These are phyloP conservation scores for Sporothrix protearum DNA, from an alignment of 2,329 filamentous ascomycete genomes.

Conservation along the genomic window DNA sequence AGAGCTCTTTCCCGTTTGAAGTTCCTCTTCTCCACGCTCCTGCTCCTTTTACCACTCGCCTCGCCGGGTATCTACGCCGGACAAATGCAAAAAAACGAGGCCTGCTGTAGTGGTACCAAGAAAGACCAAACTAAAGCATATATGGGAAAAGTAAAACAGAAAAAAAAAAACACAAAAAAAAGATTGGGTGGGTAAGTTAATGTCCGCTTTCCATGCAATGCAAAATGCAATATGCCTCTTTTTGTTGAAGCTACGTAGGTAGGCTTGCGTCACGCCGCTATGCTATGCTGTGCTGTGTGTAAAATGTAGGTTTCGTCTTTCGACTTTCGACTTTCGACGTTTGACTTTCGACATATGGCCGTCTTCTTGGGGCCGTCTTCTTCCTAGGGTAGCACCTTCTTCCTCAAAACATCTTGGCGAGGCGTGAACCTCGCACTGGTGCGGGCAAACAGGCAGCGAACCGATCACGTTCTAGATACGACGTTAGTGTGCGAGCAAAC, in stretches of 20 bases:
- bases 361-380: too few species aligned
- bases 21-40: neutral
- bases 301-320: neutral
- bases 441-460: conserved; percentile 54
- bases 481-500: conserved; percentile 7
- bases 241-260: neutral
- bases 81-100: conserved; percentile 8
- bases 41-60: neutral
- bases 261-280: neutral
- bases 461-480: conserved; percentile 51
- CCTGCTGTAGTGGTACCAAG: neutral
- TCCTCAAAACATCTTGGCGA: conserved; percentile 26
- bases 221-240: neutral
- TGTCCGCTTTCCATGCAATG: neutral
- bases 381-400: neutral
- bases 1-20: neutral
- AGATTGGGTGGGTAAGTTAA: neutral
- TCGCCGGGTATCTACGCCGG: conserved; percentile 8
- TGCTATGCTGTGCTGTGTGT: conserved; percentile 8
- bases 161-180: conserved; percentile 8
- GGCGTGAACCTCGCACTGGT: conserved; percentile 48
- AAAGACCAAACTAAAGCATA: neutral
- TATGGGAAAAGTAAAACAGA: too few species aligned
- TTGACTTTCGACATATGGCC: neutral
- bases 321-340: neutral